Base-by-base conservation (phyloP, 371 early-diverging fungal genomes). In the Mucor piriformis region DNA sequence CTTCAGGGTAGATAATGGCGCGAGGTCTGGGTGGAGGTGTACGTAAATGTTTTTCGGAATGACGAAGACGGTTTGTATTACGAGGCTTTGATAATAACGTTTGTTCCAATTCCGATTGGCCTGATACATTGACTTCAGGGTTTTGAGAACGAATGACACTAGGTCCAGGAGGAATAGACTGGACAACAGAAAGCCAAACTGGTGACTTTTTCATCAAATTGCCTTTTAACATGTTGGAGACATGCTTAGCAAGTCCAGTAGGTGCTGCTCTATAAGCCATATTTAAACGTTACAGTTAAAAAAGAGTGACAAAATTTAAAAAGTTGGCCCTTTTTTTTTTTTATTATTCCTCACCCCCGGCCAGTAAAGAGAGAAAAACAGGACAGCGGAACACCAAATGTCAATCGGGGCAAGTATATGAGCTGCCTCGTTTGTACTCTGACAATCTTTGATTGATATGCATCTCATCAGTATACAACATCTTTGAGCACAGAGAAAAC, bases 1-100 rank as follows among this genome's bases (percentile, higher is more conserved):
- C 96, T 76, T 95, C 95, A n/a, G 92, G 92, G 63, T 93, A 95
- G 25, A 83, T 87, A 48, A 95, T 93, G 49, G 67, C 70, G 25
- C 78, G 86, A 43, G 90, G 87, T 66, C 82, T 71, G 50, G 81
- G 81, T 29, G 80, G 73, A 53, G 59, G 72, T 20, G 80, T 74
- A 46, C 82, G 81, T 33, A 84, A 70, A 57, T 85, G 83, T 60
- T 86, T 87, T 59, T 72, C 73, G 56, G 80, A 69, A 51, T 74
- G 71, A 29, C 75, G 79, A 42, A 57, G 50, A n/a, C 63, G 50
- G 6, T 65, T 57, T 37, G 25, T 24, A 10, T 56, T 33, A 12
- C 67, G 70, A 51, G 64, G 46, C 27, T 62, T 70, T 38, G 59
- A 54, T 54, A 76, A 61, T 21, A 69, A 54, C 24, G 53, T 38